Base-by-base conservation (phyloP, 106 monocot genomes). In the Xerophyta viscosa region DNA sequence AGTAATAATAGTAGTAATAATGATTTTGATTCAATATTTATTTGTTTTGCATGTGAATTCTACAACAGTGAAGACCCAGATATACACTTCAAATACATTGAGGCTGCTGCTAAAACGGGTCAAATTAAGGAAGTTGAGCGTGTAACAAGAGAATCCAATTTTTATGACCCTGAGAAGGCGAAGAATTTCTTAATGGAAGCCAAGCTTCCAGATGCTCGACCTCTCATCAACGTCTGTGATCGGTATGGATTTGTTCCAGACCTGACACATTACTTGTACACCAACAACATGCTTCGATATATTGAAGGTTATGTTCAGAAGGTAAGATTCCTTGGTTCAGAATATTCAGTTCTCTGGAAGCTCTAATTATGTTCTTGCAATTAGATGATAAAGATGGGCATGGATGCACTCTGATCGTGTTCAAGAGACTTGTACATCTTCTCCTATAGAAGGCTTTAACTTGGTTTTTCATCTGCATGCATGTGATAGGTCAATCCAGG, bases 221-320 rank as follows among this genome's bases (percentile, higher is more conserved):
- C 96, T 24, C 50, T 98, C 12, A 98, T 98, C 21, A 98, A 98
- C 74, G 96, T 98, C 26, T 98, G 96, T 58, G 96, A 98, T 58
- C 96, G 96, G 14, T 89, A 86, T 82, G 85, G 85, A 51, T 96
- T 85, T 64, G 85, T 96, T 63, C 85, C 96, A 28, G 89, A 96
- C 71, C 70, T 96, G 54, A 96, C 96, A 27, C 96, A 96, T 76
- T 96, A 96, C 39, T 51, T 96, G 65, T 96, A 89, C 63, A 68
- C 89, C 1, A 96, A 57, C 59, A 96, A 89, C 68, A 96, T 96
- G 96, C 96, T 96, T 63, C 81, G 96, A 9, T 96, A 96, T 65
- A 96, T 96, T 58, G 96, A 96, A 76, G 96, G 96, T 23, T 96
- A 96, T 69, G 96, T 96, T 60, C 96, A 96, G 62, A 96, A 96